Percentiles rank a stretch among this genome's conserved stretches.
These are phyloP conservation scores for Pyrenophora teres DNA, from an alignment of 2,329 filamentous ascomycete genomes.

Conservation along the genomic window DNA sequence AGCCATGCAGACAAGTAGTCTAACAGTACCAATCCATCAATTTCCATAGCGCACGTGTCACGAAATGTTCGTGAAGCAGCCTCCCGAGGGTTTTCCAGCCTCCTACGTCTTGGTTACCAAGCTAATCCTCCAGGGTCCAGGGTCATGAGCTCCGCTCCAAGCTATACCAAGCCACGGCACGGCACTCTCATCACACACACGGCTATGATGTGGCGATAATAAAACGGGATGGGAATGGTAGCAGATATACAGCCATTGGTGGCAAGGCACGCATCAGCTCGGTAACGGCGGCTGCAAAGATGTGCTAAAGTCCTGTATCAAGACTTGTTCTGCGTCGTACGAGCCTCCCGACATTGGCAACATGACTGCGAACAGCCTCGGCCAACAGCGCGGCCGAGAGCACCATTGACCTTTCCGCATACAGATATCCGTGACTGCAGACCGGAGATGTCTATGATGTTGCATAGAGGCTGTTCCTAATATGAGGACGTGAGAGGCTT, in stretches of 20 bases:
- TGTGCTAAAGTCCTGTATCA: neutral
- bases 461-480: too few relatives aligned
- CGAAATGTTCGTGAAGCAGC: too few relatives aligned
- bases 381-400: conserved; percentile 2
- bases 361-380: neutral
- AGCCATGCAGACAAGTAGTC: too few relatives aligned
- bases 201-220: conserved; percentile 3
- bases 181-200: neutral
- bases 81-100: too few relatives aligned
- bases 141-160: too few relatives aligned
- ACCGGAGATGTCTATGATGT: too few relatives aligned
- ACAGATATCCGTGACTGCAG: neutral
- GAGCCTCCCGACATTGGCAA: neutral
- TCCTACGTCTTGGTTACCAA: too few relatives aligned
- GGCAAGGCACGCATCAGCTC: neutral
- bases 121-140: too few relatives aligned
- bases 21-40: too few relatives aligned
- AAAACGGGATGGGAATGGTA: neutral
- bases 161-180: too few relatives aligned
- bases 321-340: neutral
- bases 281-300: conserved; percentile 1
- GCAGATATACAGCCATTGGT: neutral
- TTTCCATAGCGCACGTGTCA: too few relatives aligned
- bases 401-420: neutral
- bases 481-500: too few relatives aligned